Base-by-base conservation (phyloP, 192 early-diverging fungal genomes). In the Gonapodya prolifera region DNA sequence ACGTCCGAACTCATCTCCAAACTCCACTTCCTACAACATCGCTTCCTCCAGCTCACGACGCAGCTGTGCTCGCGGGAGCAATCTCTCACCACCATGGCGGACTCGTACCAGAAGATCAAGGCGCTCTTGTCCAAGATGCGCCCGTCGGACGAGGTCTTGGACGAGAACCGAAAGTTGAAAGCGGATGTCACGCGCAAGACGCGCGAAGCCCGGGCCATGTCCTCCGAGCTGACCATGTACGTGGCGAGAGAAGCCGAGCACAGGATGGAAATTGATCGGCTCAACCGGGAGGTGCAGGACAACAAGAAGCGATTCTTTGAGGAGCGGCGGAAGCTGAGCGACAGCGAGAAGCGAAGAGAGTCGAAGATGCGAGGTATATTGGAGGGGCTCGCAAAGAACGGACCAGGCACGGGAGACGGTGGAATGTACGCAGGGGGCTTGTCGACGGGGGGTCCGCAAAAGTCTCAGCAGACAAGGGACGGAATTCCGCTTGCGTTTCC, bases 1-100 rank as follows among this genome's bases (percentile, higher is more conserved):
- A 88, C 88, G 1, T 88, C 80, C 70, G 88, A 87, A 77, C 84
- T 90, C 31, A 86, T 90, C 70, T 85, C 86, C 17, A 90, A 90
- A 75, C 86, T 88, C 45, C 88, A 90, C 75, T 87, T 85, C 23
- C 82, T 90, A 1, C 88, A 90, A 77, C 85, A 86, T 45, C 82
- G 88, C 13, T 23, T 61, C 45, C 45, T 61, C 23, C 45, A 61
- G 45, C 45, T 61, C 45, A 61, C 45, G 8, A 61, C 45, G 23
- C 45, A 61, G 23, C 45, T 61, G 23, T 61, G 45, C 45, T 61
- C 45, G 8, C 45, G 45, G 23, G 45, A 61, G 45, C 45, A 61
- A 23, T 61, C 45, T 61, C 45, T 61, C 8, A 61, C 45, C 45
- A 61, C 45, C 8, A 23, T 61, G 23, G 8, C 45, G 23, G 23